A percentile compares a stretch with the other conserved stretches of the same genome.
Conservation (phyloP, 2,329 filamentous ascomycete genomes). For the Fusarium pseudograminearum region DNA sequence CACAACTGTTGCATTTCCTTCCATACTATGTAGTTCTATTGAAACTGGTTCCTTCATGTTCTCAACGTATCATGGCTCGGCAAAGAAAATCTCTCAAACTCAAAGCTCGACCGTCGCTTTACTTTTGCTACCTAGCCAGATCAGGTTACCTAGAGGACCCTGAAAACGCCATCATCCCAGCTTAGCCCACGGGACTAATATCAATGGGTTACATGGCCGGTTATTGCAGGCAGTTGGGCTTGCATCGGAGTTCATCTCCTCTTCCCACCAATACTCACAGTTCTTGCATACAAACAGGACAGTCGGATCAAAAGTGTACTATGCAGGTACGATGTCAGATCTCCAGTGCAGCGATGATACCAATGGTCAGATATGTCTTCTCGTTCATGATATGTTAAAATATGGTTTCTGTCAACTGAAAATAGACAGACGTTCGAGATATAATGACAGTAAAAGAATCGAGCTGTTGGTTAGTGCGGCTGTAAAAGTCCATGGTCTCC, state of each 20-base stretch:
- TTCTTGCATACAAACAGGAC: neutral
- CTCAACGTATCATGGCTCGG: neutral
- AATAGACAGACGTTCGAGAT: neutral
- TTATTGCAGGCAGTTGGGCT: conserved; percentile 3
- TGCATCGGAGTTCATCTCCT: neutral
- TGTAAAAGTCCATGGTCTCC: neutral
- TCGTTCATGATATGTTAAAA: neutral
- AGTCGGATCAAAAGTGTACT: neutral
- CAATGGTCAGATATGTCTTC: no score
- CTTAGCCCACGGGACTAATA: conserved; percentile 5
- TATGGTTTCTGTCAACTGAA: neutral
- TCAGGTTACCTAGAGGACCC: conserved; percentile 22
- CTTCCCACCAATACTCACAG: neutral
- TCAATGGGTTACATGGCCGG: neutral
- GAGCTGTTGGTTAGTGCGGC: neutral
- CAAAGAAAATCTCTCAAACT: conserved; percentile 37
- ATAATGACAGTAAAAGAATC: neutral
- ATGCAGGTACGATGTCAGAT: neutral
- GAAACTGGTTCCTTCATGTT: neutral
- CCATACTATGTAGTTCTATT: neutral
- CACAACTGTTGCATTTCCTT: neutral
- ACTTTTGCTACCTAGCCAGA: neutral
- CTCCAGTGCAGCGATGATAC: no score
- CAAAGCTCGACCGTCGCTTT: conserved; percentile 12
- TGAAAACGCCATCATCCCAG: conserved; percentile 25